A percentile compares a stretch with the other conserved stretches of the same genome.
Conservation (phyloP, 768 basidiomycete species). For the Mycena amicta region DNA sequence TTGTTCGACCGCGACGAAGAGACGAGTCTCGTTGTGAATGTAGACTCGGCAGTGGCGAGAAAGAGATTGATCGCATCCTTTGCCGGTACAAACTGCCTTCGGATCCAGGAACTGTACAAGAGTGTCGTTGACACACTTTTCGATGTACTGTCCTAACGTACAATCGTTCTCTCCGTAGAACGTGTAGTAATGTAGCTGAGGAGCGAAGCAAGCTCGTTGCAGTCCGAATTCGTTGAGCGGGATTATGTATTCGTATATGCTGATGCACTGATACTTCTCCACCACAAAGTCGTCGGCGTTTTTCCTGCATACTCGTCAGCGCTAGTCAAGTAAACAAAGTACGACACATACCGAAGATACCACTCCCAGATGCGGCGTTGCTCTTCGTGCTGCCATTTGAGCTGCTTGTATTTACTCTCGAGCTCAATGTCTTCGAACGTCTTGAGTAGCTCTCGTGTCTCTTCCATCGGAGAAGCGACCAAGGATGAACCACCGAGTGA, state of each 20-base stretch:
- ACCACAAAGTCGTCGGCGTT: slow-evolving; percentile 86
- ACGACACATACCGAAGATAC: slow-evolving; percentile 60
- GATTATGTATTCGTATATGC: slow-evolving; percentile 77
- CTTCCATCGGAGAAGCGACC: slow-evolving; percentile 32
- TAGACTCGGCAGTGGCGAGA: slow-evolving; percentile 88
- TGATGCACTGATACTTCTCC: slow-evolving; percentile 91
- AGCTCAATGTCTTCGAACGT: slow-evolving; percentile 69
- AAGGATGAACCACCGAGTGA: slow-evolving; percentile 24
- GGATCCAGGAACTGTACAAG: slow-evolving; percentile 71
- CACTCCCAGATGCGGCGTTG: slow-evolving; percentile 93
- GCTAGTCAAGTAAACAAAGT: background rate
- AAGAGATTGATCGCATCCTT: slow-evolving; percentile 80
- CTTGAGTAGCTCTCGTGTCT: slow-evolving; percentile 52
- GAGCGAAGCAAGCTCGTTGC: slow-evolving; percentile 78
- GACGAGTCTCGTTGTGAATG: slow-evolving; percentile 82
- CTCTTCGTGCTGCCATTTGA: slow-evolving; percentile 84
- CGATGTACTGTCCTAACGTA: slow-evolving; percentile 92
- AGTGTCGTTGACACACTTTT: slow-evolving; percentile 71
- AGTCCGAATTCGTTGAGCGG: slow-evolving; percentile 68
- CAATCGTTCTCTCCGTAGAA: slow-evolving; percentile 94
- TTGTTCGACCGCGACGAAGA: slow-evolving; percentile 86
- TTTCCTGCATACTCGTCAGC: slow-evolving; percentile 37
- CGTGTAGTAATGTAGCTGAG: slow-evolving; percentile 69
- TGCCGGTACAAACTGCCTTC: slow-evolving; percentile 78
- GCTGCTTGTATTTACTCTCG: slow-evolving; percentile 69